Conservation (phyloP, 2,329 filamentous ascomycete genomes). For the Phyllosticta citriasiana region DNA sequence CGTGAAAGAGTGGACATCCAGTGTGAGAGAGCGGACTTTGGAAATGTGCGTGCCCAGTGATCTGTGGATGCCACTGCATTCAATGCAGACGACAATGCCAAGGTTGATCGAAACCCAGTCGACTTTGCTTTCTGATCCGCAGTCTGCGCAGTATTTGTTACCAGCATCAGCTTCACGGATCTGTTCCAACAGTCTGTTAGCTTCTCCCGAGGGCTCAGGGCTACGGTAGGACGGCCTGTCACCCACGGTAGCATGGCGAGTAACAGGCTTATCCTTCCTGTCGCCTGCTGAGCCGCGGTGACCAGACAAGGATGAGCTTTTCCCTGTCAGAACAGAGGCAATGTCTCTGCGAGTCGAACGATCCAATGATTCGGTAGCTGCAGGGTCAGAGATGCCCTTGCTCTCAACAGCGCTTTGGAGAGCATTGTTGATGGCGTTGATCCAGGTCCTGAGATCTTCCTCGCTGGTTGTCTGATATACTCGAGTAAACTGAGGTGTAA, state of each 20-base stretch:
- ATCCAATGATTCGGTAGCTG: slow-evolving; percentile 41
- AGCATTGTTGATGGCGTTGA: slow-evolving; percentile 91
- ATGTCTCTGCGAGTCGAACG: slow-evolving; percentile 69
- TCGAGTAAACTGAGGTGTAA: slow-evolving; percentile 89
- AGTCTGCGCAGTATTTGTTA: slow-evolving; percentile 91
- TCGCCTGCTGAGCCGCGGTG: slow-evolving; percentile 36
- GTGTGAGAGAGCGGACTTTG: slow-evolving; percentile 87
- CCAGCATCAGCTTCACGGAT: slow-evolving; percentile 85
- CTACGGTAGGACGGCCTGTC: slow-evolving; percentile 66
- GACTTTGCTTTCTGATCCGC: slow-evolving; percentile 80
- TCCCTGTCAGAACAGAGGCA: slow-evolving; percentile 84
- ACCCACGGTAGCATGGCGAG: slow-evolving; percentile 82
- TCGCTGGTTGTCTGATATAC: slow-evolving; percentile 97
- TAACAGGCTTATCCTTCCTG: slow-evolving; percentile 48
- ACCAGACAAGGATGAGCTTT: slow-evolving; percentile 63
- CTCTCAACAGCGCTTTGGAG: slow-evolving; percentile 84
- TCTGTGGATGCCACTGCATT: slow-evolving; percentile 94
- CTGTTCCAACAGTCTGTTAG: slow-evolving; percentile 75
- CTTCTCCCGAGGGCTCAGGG: slow-evolving; percentile 66
- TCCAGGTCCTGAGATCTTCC: slow-evolving; percentile 97
- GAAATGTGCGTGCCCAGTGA: slow-evolving; percentile 96
- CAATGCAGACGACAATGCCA: slow-evolving; percentile 91
- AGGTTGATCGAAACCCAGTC: slow-evolving; percentile 99
- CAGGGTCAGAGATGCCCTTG: slow-evolving; percentile 44
- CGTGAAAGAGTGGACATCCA: slow-evolving; percentile 94